A percentile compares a stretch with the other conserved stretches of the same genome.
These are phyloP conservation scores for Ophiostoma angusticollis DNA, from an alignment of 2,329 filamentous ascomycete species.

Conservation along the genomic window DNA sequence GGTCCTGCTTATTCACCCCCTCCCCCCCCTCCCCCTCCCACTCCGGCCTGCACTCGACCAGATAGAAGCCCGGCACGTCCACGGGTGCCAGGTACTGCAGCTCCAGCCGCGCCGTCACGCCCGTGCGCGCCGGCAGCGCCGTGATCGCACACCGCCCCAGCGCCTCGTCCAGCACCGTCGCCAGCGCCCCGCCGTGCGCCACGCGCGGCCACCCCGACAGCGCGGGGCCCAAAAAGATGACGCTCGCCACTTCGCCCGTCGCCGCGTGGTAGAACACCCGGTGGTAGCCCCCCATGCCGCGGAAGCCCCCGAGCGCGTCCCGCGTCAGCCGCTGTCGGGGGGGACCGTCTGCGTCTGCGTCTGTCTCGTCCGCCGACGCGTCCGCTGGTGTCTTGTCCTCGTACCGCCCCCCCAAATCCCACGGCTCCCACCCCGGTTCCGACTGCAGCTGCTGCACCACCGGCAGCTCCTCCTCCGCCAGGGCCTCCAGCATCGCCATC, in stretches of 20 bases:
- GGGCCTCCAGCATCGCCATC: neutral
- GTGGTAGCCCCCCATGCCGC: conserved; percentile 37
- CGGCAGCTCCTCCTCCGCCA: conserved; percentile 1
- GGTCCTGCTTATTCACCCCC: conserved; percentile 15
- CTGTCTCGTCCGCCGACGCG: neutral
- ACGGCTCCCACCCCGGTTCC: conserved; percentile 12
- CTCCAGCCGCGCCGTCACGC: conserved; percentile 44
- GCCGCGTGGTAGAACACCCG: conserved; percentile 49
- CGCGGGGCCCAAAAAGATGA: conserved; percentile 56
- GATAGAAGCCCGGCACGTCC: conserved; percentile 48
- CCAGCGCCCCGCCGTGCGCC: conserved; percentile 58
- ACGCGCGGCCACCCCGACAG: conserved; percentile 58
- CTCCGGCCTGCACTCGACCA: conserved; percentile 39
- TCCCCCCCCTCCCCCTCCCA: conserved; percentile 18
- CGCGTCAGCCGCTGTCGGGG: conserved; percentile 24
- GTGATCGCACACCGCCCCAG: conserved; percentile 49
- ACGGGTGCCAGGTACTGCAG: conserved; percentile 52
- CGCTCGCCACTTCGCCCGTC: conserved; percentile 44
- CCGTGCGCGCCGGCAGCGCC: conserved; percentile 33
- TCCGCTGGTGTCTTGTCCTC: neutral
- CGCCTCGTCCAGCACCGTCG: conserved; percentile 56
- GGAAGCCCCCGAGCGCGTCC: conserved; percentile 28
- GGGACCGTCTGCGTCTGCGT: neutral
- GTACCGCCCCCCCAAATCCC: conserved; percentile 8
- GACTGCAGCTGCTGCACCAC: conserved; percentile 10